These are phyloP conservation scores for Diaporthe eres DNA, from an alignment of 2,329 filamentous ascomycete species.

Conservation along the genomic window DNA sequence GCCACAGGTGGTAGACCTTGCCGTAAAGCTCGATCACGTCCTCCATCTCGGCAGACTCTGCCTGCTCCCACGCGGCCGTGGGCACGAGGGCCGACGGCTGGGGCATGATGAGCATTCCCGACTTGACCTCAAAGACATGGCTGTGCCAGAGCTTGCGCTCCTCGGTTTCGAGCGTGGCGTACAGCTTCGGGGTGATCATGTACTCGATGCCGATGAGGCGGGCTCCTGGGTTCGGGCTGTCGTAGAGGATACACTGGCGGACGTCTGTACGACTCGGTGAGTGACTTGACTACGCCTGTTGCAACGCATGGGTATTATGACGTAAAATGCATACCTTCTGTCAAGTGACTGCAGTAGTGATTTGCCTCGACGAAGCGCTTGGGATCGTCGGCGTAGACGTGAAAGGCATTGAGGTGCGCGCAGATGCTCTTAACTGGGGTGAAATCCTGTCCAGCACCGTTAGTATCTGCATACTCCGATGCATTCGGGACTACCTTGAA, in stretches of 20 bases:
- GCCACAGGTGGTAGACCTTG: constrained; percentile 90
- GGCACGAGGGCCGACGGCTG: constrained; percentile 67
- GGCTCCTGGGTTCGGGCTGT: constrained; percentile 75
- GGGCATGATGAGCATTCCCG: constrained; percentile 85
- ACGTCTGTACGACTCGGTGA: constrained; percentile 65
- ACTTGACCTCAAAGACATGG: constrained; percentile 81
- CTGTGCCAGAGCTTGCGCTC: constrained; percentile 87
- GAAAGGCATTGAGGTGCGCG: constrained; percentile 89
- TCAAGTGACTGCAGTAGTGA: constrained; percentile 87
- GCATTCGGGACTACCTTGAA: background rate
- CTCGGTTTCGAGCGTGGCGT: constrained; percentile 72
- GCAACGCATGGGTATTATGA: too few relatives aligned
- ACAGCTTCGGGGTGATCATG: constrained; percentile 82
- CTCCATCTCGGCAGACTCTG: constrained; percentile 86
- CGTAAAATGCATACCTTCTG: constrained; percentile 64
- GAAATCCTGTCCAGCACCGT: constrained; percentile 66
- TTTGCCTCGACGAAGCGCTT: constrained; percentile 81
- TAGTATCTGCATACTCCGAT: background rate
- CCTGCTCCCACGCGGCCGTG: constrained; percentile 76
- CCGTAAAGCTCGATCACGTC: constrained; percentile 82
- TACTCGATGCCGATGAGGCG: constrained; percentile 89
- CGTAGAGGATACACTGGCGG: constrained; percentile 89
- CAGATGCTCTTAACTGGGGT: constrained; percentile 81
- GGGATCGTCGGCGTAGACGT: constrained; percentile 83
- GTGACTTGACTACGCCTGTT: background rate